Evolutionary conservation across 2,329 filamentous ascomycete genomes (phyloP).

Genomic region (Penicillium sp.): DNA sequence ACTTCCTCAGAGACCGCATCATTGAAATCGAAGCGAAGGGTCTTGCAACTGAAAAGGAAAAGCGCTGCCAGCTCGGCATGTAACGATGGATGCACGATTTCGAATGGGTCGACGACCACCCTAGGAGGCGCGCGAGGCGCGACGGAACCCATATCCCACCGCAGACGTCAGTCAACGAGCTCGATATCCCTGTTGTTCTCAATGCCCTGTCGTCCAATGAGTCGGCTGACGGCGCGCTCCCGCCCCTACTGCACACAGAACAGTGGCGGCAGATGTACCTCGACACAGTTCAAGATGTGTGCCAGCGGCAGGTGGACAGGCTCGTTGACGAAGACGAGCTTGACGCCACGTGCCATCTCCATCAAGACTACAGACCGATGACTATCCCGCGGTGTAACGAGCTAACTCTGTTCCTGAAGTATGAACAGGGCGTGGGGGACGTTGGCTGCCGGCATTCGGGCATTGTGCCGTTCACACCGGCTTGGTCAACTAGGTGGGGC

Average conservation of each 20-base stretch:
- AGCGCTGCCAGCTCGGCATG: not conserved
- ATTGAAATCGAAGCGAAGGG: conserved; percentile 5
- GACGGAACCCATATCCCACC: not conserved
- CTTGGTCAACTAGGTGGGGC: too few relatives aligned
- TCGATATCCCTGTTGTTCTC: not conserved
- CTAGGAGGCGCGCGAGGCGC: not conserved
- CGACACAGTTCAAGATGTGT: not conserved
- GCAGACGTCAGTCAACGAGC: not conserved
- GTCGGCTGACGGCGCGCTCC: conserved; percentile 3
- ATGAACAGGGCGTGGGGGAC: conserved; percentile 1
- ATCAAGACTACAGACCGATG: not conserved
- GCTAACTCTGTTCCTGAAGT: conserved; percentile 5
- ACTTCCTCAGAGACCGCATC: conserved; percentile 13
- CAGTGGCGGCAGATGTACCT: conserved; percentile 6
- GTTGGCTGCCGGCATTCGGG: not conserved
- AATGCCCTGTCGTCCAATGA: not conserved
- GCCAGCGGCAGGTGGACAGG: not conserved
- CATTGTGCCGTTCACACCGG: not conserved
- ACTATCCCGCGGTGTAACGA: conserved; percentile 5
- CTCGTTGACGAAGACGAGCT: not conserved
- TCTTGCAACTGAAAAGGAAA: conserved; percentile 7
- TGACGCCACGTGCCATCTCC: too few relatives aligned
- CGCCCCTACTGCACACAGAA: not conserved
- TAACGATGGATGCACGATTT: not conserved
- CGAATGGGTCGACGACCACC: not conserved